Evolutionary conservation across 2,329 filamentous ascomycete species (phyloP).

Genomic region (Microcyclosporella mali): DNA sequence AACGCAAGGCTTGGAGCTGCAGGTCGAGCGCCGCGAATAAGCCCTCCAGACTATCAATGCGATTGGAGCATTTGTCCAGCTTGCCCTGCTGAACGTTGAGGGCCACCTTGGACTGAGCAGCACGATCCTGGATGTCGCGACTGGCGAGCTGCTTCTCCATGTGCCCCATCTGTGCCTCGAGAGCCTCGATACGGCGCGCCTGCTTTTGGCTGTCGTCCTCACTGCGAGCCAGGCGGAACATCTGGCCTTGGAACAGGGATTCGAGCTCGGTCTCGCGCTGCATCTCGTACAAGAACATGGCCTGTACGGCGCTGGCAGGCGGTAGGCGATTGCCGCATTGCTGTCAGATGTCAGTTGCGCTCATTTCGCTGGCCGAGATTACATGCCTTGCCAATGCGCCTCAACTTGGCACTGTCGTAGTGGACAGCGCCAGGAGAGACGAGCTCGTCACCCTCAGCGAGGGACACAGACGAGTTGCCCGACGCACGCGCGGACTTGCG

Average conservation of each 20-base stretch:
- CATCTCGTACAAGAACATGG: slow-evolving; percentile 28
- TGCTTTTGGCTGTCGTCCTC: slow-evolving; percentile 8
- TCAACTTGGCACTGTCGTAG: too few species aligned
- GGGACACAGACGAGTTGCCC: too few species aligned
- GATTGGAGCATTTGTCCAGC: slow-evolving; percentile 3
- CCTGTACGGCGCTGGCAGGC: slow-evolving; percentile 21
- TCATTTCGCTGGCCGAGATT: too few species aligned
- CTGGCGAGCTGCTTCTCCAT: slow-evolving; percentile 14
- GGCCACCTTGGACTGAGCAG: slow-evolving; percentile 11
- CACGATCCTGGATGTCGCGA: slow-evolving; percentile 12
- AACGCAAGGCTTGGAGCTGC: slow-evolving; percentile 4
- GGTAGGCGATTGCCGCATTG: slow-evolving; percentile 19
- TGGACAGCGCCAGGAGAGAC: too few species aligned
- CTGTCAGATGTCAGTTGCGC: slow-evolving; percentile 10
- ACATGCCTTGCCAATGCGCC: too few species aligned
- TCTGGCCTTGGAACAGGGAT: slow-evolving; percentile 22
- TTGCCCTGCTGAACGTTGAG: slow-evolving; percentile 10
- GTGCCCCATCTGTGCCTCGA: slow-evolving; percentile 12
- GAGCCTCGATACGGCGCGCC: slow-evolving; percentile 7
- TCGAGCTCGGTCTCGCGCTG: slow-evolving; percentile 23
- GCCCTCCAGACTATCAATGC: slow-evolving; percentile 4
- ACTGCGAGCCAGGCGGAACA: slow-evolving; percentile 18
- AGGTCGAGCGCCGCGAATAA: slow-evolving; percentile 2
- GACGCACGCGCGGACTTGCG: too few species aligned
- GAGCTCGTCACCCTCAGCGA: too few species aligned